These are phyloP conservation scores for Candida ponderosae DNA, from an alignment of 805 yeast species.

Conservation along the genomic window DNA sequence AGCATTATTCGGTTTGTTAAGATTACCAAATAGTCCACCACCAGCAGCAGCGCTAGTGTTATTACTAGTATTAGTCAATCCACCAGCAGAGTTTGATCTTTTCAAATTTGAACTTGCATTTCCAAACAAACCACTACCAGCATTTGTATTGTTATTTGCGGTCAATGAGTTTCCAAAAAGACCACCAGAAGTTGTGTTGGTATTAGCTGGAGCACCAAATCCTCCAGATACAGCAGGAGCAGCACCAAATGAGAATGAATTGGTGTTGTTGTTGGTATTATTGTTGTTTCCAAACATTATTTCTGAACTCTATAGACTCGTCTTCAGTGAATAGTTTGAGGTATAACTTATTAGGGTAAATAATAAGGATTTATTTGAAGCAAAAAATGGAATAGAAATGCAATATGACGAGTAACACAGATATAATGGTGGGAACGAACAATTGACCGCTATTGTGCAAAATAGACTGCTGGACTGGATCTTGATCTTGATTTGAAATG, in stretches of 20 bases:
- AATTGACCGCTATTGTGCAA: too few species aligned
- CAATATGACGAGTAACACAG: too few species aligned
- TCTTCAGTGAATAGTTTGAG: too few species aligned
- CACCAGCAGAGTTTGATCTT: conserved; percentile 7
- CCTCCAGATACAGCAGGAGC: conserved; percentile 3
- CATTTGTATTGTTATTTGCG: conserved; percentile 19
- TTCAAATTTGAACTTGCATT: conserved; percentile 7
- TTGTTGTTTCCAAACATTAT: conserved; percentile 3
- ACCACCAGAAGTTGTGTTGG: conserved; percentile 3
- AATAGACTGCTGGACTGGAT: too few species aligned
- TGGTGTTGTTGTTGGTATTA: conserved; percentile 1
- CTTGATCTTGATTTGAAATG: too few species aligned
- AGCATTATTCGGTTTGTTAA: not conserved
- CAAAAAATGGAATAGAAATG: too few species aligned
- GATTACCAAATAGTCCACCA: conserved; percentile 6
- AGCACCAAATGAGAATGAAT: conserved; percentile 10
- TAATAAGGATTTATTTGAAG: too few species aligned
- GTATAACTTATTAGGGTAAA: too few species aligned
- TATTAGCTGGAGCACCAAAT: conserved; percentile 6
- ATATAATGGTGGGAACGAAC: too few species aligned
- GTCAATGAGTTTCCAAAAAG: conserved; percentile 17
- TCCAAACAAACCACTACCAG: conserved; percentile 23
- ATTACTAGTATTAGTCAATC: conserved; percentile 1
- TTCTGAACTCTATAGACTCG: not conserved
- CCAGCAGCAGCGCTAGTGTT: conserved; percentile 4